phyloP scores from a whole-genome alignment of 2,329 filamentous ascomycete genomes.

The Colletotrichum falcatum region DNA sequence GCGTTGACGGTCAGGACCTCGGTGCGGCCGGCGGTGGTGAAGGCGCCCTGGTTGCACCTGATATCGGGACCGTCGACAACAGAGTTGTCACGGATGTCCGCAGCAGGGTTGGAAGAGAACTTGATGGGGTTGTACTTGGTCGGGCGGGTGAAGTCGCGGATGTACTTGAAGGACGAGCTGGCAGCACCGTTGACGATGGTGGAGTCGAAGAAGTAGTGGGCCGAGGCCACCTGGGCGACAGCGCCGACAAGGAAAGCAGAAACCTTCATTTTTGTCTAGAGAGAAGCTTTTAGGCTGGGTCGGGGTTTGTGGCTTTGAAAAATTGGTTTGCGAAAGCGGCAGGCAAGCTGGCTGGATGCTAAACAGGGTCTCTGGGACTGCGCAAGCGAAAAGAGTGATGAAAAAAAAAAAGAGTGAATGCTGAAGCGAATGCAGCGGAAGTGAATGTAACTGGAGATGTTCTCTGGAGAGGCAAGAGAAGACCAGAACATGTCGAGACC shows the following conservation, averaged over 20 bases:
- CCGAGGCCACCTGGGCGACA: constrained; percentile 44
- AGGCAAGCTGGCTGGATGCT: neutral
- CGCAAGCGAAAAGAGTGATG: neutral
- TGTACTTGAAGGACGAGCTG: constrained; percentile 42
- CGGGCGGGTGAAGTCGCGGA: constrained; percentile 45
- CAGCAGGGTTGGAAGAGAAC: constrained; percentile 45
- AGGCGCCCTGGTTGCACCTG: constrained; percentile 48
- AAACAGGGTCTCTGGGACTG: neutral
- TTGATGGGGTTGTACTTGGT: constrained; percentile 47
- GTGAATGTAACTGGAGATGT: constrained; percentile 2
- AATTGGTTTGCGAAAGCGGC: neutral
- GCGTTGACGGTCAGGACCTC: constrained; percentile 45
- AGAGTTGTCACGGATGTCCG: constrained; percentile 44
- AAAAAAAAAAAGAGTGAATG: neutral
- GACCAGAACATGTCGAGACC: neutral
- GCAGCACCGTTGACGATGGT: constrained; percentile 43
- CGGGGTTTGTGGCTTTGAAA: neutral
- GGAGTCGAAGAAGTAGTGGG: constrained; percentile 49
- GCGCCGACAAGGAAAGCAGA: constrained; percentile 39
- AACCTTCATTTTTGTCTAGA: constrained; percentile 42
- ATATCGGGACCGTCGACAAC: constrained; percentile 44
- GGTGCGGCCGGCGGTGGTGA: constrained; percentile 41
- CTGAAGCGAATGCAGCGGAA: neutral
- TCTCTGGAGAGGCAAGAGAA: neutral
- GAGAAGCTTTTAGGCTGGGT: neutral